Conservation (phyloP, 2,329 filamentous ascomycete species). For the Furcasterigmium furcatum region DNA sequence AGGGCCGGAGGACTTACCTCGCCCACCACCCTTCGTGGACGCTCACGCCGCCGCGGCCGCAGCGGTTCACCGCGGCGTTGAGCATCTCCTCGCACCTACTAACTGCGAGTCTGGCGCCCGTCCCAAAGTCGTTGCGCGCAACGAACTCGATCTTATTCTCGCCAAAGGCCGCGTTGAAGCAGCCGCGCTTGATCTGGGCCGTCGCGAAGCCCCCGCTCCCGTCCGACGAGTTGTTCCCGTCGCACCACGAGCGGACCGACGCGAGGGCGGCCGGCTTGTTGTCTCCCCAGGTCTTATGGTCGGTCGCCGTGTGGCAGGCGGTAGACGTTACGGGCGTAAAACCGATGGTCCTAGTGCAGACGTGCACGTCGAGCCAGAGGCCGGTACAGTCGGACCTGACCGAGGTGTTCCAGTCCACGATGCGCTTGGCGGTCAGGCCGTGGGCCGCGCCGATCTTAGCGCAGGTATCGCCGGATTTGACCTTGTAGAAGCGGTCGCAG, state of each 20-base stretch:
- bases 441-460: conserved; percentile 1
- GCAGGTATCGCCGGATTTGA: neutral
- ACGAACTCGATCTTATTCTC: neutral
- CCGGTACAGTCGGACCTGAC: neutral
- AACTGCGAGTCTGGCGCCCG: neutral
- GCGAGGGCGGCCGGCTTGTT: neutral
- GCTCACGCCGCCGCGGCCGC: neutral
- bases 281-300: neutral
- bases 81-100: neutral
- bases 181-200: neutral
- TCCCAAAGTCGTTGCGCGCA: neutral
- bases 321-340: no score
- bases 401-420: conserved; percentile 1
- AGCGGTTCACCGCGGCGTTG: neutral
- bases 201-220: neutral
- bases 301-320: neutral
- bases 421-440: no score
- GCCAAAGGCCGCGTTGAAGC: neutral
- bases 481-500: conserved; percentile 18
- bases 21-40: neutral
- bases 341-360: neutral
- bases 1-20: no score
- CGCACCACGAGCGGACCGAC: neutral
- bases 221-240: no score
- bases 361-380: neutral